phyloP scores from a whole-genome alignment of 140 eudicot genomes.

The Anethum foeniculum region DNA sequence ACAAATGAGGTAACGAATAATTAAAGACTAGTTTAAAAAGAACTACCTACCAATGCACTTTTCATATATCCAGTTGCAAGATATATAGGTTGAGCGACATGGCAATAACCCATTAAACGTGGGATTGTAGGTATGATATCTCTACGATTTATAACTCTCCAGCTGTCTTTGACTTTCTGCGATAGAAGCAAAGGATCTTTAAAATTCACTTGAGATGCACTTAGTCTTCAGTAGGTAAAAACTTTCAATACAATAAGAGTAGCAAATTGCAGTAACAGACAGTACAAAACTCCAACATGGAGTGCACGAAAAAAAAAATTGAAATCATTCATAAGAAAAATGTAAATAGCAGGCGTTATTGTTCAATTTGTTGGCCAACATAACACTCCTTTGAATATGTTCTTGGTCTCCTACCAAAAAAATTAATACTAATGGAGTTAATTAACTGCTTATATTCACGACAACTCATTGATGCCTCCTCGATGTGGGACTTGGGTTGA shows the following conservation, averaged over 20 bases:
- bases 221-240: neutral
- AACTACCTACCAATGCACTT: slow-evolving; percentile 42
- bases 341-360: too few species aligned
- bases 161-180: slow-evolving; percentile 90
- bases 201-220: slow-evolving; percentile 5
- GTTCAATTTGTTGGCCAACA: too few species aligned
- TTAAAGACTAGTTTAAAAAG: neutral
- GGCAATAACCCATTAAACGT: slow-evolving; percentile 98
- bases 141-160: slow-evolving; percentile 94
- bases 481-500: too few species aligned
- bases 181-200: slow-evolving; percentile 9
- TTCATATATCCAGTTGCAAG: slow-evolving; percentile 59
- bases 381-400: too few species aligned
- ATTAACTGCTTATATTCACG: too few species aligned
- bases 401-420: too few species aligned
- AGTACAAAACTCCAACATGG: neutral
- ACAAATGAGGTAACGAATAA: neutral
- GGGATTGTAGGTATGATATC: slow-evolving; percentile 98
- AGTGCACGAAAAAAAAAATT: neutral
- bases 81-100: slow-evolving; percentile 95
- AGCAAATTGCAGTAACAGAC: neutral
- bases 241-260: too few species aligned
- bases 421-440: too few species aligned
- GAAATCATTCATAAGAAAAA: too few species aligned
- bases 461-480: too few species aligned